Conservation (phyloP, 2,329 filamentous ascomycete species). For the Botrytis squamosa region DNA sequence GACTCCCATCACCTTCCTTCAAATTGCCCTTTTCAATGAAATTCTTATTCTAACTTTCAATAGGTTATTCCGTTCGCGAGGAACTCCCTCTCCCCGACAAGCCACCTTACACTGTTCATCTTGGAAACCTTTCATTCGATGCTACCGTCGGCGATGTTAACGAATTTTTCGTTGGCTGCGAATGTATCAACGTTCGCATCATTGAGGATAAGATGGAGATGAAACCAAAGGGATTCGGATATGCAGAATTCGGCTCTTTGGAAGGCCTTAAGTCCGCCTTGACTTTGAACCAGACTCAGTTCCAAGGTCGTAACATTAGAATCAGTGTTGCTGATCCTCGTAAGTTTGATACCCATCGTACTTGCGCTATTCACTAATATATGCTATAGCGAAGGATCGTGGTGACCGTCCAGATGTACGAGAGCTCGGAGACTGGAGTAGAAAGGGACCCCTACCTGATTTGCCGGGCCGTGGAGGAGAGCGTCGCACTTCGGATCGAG, state of each 20-base stretch:
- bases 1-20: constrained; percentile 18
- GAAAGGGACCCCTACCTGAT: constrained; percentile 84
- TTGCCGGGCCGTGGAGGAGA: constrained; percentile 56
- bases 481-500: constrained; percentile 52
- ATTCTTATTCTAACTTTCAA: constrained; percentile 25
- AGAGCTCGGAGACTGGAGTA: constrained; percentile 86
- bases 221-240: constrained; percentile 96
- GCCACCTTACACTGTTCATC: constrained; percentile 92
- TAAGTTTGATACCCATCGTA: constrained; percentile 54
- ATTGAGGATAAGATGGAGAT: constrained; percentile 94
- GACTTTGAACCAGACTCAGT: constrained; percentile 73
- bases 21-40: not conserved
- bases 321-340: constrained; percentile 97
- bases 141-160: constrained; percentile 78
- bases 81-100: constrained; percentile 82
- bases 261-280: constrained; percentile 92
- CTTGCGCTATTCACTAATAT: constrained; percentile 25
- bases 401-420: constrained; percentile 63
- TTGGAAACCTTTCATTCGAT: constrained; percentile 96
- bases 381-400: constrained; percentile 73
- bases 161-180: constrained; percentile 81
- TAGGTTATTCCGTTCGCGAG: constrained; percentile 67
- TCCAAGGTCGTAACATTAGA: constrained; percentile 86
- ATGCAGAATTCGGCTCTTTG: constrained; percentile 86
- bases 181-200: constrained; percentile 87